Evolutionary conservation across 345 rosid genomes (phyloP), one percentile per base, ranked within the genome.

Genomic region (Erucastrum elatum): DNA sequence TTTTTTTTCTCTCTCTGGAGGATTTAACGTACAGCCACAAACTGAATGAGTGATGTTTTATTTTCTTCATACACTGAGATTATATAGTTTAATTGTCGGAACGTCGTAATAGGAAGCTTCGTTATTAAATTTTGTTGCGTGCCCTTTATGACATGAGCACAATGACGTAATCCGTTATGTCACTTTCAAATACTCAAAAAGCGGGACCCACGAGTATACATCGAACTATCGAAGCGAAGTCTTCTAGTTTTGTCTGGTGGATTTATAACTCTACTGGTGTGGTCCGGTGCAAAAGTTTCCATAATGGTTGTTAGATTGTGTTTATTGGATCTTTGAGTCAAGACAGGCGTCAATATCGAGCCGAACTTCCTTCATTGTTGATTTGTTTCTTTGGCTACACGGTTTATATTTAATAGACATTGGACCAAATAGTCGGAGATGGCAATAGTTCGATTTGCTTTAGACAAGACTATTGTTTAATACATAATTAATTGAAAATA

Each of bases 111-210:
- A 2, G 15, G 25, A 74, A 75, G 29, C 4, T 31, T 2, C 67
- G 44, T 64, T 15, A 15, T 3, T 31, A 31, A 58, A 58, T 8
- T 58, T 58, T 56, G 30, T 56, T 56, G 62, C 5, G 30, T 21
- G 13, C 5, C 12, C 12, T 58, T 58, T 46, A 63, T 73, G 69
- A 63, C 77, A 8, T 73, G 6, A 63, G 77, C 68, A 8, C 13
- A 10, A 3, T 73, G 78, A 79, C 77, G 78, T 74, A 16, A 74
- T 61, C 34, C 4, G 29, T 35, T 67, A 73, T 29, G 64, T 61
- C 77, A 72, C 41, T 71, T 78, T 72, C 68, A 44, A 29, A 7
- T 8, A 37, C 21, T 39, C 37, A 13, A 33, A 6, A 65, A 49
- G 59, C 16, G 35, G 74, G 74, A 49, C 46, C 65, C 64, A 11